phyloP scores from a whole-genome alignment of 805 yeast species.

The Priceomyces castillae region DNA sequence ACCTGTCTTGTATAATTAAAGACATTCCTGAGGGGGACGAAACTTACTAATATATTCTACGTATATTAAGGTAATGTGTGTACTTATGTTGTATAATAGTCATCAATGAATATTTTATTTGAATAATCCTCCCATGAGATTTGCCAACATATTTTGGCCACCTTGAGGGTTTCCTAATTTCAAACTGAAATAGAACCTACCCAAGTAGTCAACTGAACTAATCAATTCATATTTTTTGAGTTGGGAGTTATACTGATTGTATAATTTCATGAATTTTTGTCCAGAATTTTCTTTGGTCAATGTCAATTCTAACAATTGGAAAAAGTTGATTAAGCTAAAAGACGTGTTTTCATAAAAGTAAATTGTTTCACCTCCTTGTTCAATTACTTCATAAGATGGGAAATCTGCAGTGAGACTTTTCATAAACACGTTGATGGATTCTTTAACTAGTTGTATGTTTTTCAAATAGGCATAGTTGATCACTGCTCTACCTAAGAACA shows the following conservation, averaged over 20 bases:
- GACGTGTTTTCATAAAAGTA: slow-evolving; percentile 31
- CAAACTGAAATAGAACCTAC: slow-evolving; percentile 61
- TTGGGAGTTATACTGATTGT: slow-evolving; percentile 44
- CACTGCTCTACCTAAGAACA: slow-evolving; percentile 54
- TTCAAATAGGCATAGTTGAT: slow-evolving; percentile 70
- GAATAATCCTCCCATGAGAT: slow-evolving; percentile 62
- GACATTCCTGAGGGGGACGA: slow-evolving; percentile 16
- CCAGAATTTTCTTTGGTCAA: slow-evolving; percentile 48
- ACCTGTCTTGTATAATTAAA: slow-evolving; percentile 49
- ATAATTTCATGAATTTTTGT: slow-evolving; percentile 53
- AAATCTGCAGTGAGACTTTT: slow-evolving; percentile 11
- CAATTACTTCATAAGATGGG: slow-evolving; percentile 14
- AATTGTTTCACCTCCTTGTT: slow-evolving; percentile 29
- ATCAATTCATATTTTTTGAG: slow-evolving; percentile 34
- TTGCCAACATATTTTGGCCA: slow-evolving; percentile 45
- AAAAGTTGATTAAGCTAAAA: slow-evolving; percentile 56
- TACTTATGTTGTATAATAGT: slow-evolving; percentile 1
- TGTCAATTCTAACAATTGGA: slow-evolving; percentile 62
- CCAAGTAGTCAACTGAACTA: slow-evolving; percentile 54
- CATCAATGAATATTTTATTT: slow-evolving; percentile 18
- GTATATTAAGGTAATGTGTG: background rate
- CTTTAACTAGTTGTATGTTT: slow-evolving; percentile 59
- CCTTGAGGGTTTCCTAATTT: slow-evolving; percentile 38
- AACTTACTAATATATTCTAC: slow-evolving; percentile 10
- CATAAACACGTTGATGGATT: slow-evolving; percentile 25